Percentiles rank a stretch among this genome's conserved stretches.
Conservation (phyloP, 2,329 filamentous ascomycete genomes). For the Pestalotiopsis sp. region DNA sequence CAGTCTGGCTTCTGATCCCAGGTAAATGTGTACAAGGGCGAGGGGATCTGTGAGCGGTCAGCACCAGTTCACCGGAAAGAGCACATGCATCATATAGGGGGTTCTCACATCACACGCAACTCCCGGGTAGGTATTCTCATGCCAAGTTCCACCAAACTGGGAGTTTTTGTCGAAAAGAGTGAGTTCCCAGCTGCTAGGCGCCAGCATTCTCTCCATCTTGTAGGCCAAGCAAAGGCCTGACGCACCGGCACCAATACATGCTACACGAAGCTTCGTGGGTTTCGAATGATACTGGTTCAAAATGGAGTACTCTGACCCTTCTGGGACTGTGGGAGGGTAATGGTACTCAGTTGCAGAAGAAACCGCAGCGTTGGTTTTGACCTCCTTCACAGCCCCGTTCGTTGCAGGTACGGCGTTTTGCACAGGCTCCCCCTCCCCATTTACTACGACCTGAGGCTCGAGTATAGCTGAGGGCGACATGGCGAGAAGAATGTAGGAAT, state of each 20-base stretch:
- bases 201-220: constrained; percentile 31
- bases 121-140: constrained; percentile 27
- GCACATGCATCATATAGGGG: not conserved
- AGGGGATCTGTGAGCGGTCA: constrained; percentile 14
- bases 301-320: constrained; percentile 26
- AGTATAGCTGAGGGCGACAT: not conserved
- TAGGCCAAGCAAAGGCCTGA: constrained; percentile 31
- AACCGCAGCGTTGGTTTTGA: constrained; percentile 11
- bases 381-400: constrained; percentile 5
- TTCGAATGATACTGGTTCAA: constrained; percentile 37
- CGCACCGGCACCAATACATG: constrained; percentile 32
- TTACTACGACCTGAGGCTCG: constrained; percentile 1
- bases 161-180: constrained; percentile 36
- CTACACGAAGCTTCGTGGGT: constrained; percentile 34
- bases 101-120: constrained; percentile 20
- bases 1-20: constrained; percentile 32
- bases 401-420: not conserved
- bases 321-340: constrained; percentile 25
- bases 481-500: not conserved
- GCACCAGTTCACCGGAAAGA: not conserved
- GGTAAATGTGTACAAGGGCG: constrained; percentile 22
- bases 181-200: constrained; percentile 30
- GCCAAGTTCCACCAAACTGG: constrained; percentile 29
- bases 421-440: not conserved
- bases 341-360: constrained; percentile 18